Base-by-base conservation (phyloP, 805 yeast genomes). In the Candida adriatica region DNA sequence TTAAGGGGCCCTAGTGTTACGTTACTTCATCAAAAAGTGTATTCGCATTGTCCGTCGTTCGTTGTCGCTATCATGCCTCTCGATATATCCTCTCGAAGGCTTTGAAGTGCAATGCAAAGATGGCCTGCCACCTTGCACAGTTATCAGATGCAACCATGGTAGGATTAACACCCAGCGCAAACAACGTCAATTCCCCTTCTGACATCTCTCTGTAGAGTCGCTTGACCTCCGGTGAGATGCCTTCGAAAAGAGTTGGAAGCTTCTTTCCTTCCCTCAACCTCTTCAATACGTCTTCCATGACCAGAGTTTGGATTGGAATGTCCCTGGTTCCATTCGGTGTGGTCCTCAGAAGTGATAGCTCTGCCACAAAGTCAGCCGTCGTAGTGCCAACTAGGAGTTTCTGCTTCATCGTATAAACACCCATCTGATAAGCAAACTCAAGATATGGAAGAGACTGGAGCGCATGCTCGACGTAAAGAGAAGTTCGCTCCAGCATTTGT, bases 401-500 rank as follows among this genome's bases (percentile, higher is more conserved):
- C 22, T 19, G 22, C 22, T 19, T 19, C 11, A 19, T 8, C 8
- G 22, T 19, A 11, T 8, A 19, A 19, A 19, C 22, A 11, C 22
- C 22, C 22, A 19, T 19, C 15, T 7, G 25, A 13, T 8, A 23
- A 13, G 25, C 8, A 23, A 23, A 23, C 10, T 33, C 30, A 2
- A 17, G 8, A 21, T 17, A 25, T 5, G 37, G 20, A 13, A 29
- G 21, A 4, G 8, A 16, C 11, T 27, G 30, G 5, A 25, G 16
- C 4, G 27, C 16, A n/a, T 27, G 19, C 3, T 26, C 14, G n/a
- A 33, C 17, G 13, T 25, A 21, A 2, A n/a, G 16, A 4, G 24
- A 24, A 6, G 30, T 33, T 11, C 13, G 8, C 24, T 29, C 18
- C 11, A 25, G 13, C 37, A 33, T 33, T 13, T 3, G 8, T 6